phyloP scores from a whole-genome alignment of 1,139 yeast species.

The Yamadazyma atlantica region DNA sequence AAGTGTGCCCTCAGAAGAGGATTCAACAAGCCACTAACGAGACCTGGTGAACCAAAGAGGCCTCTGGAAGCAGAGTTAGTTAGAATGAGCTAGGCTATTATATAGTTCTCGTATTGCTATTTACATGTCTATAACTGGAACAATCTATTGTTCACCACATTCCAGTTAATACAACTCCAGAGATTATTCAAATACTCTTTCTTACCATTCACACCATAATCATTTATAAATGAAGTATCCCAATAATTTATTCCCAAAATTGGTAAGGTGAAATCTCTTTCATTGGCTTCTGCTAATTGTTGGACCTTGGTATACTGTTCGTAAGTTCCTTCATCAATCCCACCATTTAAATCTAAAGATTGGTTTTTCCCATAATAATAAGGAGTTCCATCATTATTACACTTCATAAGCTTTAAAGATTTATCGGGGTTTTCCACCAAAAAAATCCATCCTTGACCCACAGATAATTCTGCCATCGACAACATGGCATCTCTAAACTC shows the following conservation, averaged over 20 bases:
- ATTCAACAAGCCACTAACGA: too few species aligned
- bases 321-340: conserved; percentile 56
- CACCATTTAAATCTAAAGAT: conserved; percentile 71
- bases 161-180: conserved; percentile 86
- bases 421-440: conserved; percentile 75
- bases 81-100: too few species aligned
- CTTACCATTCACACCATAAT: conserved; percentile 81
- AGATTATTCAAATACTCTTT: conserved; percentile 70
- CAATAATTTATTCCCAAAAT: conserved; percentile 78
- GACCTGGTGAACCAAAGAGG: too few species aligned
- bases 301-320: conserved; percentile 47
- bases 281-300: conserved; percentile 41
- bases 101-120: too few species aligned
- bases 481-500: conserved; percentile 53
- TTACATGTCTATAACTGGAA: conserved; percentile 32
- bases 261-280: conserved; percentile 73
- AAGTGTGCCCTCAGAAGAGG: too few species aligned
- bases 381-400: conserved; percentile 91
- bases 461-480: conserved; percentile 52
- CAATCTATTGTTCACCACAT: conserved; percentile 67
- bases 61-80: too few species aligned
- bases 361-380: conserved; percentile 77
- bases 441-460: conserved; percentile 89
- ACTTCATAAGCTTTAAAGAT: conserved; percentile 57
- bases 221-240: conserved; percentile 83